Percentiles rank a stretch among this genome's conserved stretches.
Conservation (phyloP, 2,329 filamentous ascomycete species). For the Chaetomium strumarium region DNA sequence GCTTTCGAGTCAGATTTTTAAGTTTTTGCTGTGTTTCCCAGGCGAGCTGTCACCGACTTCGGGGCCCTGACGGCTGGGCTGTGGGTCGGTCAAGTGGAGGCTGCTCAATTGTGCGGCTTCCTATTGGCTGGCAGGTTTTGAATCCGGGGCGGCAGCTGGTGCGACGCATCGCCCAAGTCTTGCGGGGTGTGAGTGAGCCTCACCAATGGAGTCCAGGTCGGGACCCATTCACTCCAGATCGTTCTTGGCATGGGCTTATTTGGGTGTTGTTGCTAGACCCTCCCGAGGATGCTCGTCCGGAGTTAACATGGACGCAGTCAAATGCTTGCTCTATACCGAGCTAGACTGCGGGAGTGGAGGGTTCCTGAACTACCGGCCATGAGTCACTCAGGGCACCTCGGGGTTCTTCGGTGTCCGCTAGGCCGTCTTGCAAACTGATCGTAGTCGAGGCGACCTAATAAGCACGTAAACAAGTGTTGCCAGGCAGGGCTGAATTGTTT, state of each 20-base stretch:
- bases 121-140: conserved; percentile 3
- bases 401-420: neutral
- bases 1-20: conserved; percentile 21
- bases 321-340: neutral
- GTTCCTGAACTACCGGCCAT: neutral
- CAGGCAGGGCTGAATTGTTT: neutral
- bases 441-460: too few relatives aligned
- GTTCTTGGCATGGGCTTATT: neutral
- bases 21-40: conserved; percentile 7
- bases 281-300: neutral
- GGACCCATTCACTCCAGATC: neutral
- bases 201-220: neutral
- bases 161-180: neutral
- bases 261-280: too few relatives aligned
- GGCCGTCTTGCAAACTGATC: too few relatives aligned
- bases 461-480: neutral
- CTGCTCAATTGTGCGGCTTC: neutral
- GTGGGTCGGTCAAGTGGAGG: conserved; percentile 1
- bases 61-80: conserved; percentile 7
- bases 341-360: neutral
- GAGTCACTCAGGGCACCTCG: neutral
- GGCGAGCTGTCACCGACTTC: conserved; percentile 20
- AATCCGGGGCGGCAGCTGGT: conserved; percentile 12
- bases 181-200: neutral
- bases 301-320: neutral